These are phyloP conservation scores for Cystofilobasidium macerans DNA, from an alignment of 768 basidiomycete species.

Conservation along the genomic window DNA sequence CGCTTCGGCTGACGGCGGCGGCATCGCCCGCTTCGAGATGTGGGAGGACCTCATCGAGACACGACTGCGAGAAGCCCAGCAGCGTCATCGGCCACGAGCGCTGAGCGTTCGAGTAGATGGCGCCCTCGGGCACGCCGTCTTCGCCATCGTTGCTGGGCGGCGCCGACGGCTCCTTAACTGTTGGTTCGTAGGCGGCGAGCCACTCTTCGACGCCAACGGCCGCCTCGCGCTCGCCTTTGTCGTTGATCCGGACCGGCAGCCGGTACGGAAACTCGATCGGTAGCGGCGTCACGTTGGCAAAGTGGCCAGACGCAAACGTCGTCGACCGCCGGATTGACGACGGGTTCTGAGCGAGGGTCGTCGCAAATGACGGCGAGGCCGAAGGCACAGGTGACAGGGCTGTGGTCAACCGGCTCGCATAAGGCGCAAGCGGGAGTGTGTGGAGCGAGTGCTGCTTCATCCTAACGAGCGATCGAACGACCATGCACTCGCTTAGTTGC, in stretches of 20 bases:
- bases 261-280: slow-evolving; percentile 73
- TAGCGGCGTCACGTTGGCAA: slow-evolving; percentile 55
- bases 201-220: slow-evolving; percentile 60
- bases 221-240: slow-evolving; percentile 49
- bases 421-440: slow-evolving; percentile 22
- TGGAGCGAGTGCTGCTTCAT: background rate
- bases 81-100: slow-evolving; percentile 41
- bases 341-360: slow-evolving; percentile 28
- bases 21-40: slow-evolving; percentile 79
- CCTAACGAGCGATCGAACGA: no score
- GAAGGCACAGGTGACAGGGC: background rate
- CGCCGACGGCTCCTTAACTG: slow-evolving; percentile 34
- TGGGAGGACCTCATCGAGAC: slow-evolving; percentile 65
- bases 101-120: slow-evolving; percentile 25
- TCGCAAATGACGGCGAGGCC: background rate
- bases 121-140: background rate
- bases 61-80: slow-evolving; percentile 59
- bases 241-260: slow-evolving; percentile 46
- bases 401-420: slow-evolving; percentile 11
- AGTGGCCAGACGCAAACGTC: slow-evolving; percentile 28
- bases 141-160: slow-evolving; percentile 10
- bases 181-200: slow-evolving; percentile 54
- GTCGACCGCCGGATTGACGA: slow-evolving; percentile 34
- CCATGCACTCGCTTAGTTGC: background rate
- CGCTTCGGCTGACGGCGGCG: slow-evolving; percentile 45